phyloP scores from a whole-genome alignment of 352 stramenopile species.

The Pythium phragmiticola region DNA sequence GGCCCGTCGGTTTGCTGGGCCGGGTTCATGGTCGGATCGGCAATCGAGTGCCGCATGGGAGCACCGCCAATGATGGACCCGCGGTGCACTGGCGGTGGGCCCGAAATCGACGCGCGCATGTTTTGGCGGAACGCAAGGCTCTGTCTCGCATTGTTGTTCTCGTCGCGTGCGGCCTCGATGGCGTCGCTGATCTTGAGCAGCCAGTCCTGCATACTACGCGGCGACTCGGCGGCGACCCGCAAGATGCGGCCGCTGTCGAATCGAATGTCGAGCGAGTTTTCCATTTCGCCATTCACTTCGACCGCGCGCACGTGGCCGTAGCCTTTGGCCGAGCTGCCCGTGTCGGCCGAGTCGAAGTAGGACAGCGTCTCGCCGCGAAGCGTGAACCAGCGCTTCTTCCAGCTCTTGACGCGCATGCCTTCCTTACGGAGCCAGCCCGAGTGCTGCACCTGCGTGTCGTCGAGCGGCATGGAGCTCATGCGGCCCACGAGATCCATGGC shows the following conservation, averaged over 20 bases:
- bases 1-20: background rate
- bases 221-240: conserved; percentile 61
- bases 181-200: conserved; percentile 69
- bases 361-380: conserved; percentile 74
- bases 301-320: conserved; percentile 73
- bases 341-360: conserved; percentile 83
- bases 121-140: conserved; percentile 41
- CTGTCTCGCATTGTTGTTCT: conserved; percentile 62
- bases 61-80: conserved; percentile 25
- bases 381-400: conserved; percentile 81
- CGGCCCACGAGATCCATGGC: conserved; percentile 46
- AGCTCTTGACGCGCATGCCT: conserved; percentile 74
- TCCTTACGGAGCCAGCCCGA: conserved; percentile 82
- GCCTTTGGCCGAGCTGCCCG: conserved; percentile 68
- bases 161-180: conserved; percentile 54
- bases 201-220: conserved; percentile 72
- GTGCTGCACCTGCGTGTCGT: conserved; percentile 60
- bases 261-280: conserved; percentile 66
- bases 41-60: conserved; percentile 51
- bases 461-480: conserved; percentile 54
- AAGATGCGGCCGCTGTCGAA: conserved; percentile 79
- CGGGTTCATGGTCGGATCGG: conserved; percentile 5
- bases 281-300: conserved; percentile 64
- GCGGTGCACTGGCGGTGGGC: conserved; percentile 22
- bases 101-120: conserved; percentile 41